Evolutionary conservation across 306 rosid genomes (phyloP).

Genomic region (Gastrolobium villosum): DNA sequence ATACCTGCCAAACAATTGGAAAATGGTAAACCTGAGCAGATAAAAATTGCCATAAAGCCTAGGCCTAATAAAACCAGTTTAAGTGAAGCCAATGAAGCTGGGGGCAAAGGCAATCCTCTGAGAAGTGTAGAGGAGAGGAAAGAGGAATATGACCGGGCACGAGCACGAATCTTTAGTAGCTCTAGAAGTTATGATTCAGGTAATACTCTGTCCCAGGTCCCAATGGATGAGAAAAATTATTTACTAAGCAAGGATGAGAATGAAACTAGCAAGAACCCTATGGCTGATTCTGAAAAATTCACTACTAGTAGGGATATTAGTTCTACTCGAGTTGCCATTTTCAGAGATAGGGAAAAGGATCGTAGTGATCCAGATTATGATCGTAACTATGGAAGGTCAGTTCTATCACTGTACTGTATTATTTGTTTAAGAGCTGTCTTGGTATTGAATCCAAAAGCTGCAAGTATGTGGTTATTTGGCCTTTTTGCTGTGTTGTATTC

Average conservation of each 20-base stretch:
- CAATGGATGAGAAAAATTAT: conserved; percentile 54
- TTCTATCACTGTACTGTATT: neutral
- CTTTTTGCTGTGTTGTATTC: conserved; percentile 22
- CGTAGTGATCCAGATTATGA: conserved; percentile 88
- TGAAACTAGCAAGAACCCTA: conserved; percentile 53
- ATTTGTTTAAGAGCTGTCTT: conserved; percentile 12
- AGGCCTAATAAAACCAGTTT: conserved; percentile 60
- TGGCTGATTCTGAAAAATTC: conserved; percentile 56
- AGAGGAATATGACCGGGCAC: conserved; percentile 84
- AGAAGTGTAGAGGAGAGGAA: conserved; percentile 88
- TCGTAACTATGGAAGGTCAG: conserved; percentile 74
- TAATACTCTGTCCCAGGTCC: conserved; percentile 47
- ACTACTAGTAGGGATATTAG: conserved; percentile 51
- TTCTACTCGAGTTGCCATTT: conserved; percentile 79
- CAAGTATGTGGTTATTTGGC: neutral
- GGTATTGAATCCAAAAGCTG: conserved; percentile 17
- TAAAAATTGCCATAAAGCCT: conserved; percentile 63
- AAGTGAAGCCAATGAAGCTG: conserved; percentile 56
- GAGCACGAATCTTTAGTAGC: conserved; percentile 81
- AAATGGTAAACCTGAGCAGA: conserved; percentile 58
- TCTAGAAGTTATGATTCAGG: conserved; percentile 55
- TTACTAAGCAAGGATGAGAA: conserved; percentile 53
- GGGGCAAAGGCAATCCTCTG: conserved; percentile 51
- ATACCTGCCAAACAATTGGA: conserved; percentile 67
- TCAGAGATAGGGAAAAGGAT: conserved; percentile 84